Conservation (phyloP, 129 eudicot species). For the Helianthus tuberosus region DNA sequence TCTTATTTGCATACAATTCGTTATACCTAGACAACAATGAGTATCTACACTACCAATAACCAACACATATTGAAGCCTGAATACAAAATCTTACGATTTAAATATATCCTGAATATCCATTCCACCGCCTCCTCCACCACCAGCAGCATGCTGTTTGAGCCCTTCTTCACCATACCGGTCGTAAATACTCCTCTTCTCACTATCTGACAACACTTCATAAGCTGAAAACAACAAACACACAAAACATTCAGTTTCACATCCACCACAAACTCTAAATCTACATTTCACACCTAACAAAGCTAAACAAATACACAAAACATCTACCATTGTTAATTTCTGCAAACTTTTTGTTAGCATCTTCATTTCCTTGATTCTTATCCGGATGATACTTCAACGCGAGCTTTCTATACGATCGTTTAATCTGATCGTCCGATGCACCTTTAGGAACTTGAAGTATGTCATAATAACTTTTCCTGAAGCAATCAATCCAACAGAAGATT, state of each 20-base stretch:
- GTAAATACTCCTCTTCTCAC: constrained; percentile 91
- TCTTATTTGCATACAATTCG: constrained; percentile 4
- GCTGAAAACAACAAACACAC: constrained; percentile 46
- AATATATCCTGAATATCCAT: constrained; percentile 95
- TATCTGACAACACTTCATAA: constrained; percentile 87
- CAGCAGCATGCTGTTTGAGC: constrained; percentile 95
- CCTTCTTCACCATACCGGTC: constrained; percentile 98
- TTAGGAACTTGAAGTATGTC: constrained; percentile 89
- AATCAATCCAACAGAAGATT: not conserved
- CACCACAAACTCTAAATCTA: not conserved
- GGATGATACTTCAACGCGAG: constrained; percentile 97
- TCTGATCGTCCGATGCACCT: constrained; percentile 94
- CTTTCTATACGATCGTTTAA: constrained; percentile 87
- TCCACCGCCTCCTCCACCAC: constrained; percentile 94
- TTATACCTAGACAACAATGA: not conserved
- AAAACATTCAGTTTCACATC: constrained; percentile 18
- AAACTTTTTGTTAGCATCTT: constrained; percentile 89
- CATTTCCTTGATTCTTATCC: constrained; percentile 96
- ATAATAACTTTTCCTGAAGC: constrained; percentile 87
- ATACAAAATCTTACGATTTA: constrained; percentile 63
- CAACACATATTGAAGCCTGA: not conserved
- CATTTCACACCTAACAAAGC: not conserved
- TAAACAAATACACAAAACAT: not conserved
- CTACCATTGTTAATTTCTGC: constrained; percentile 95
- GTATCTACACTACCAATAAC: constrained; percentile 3